Evolutionary conservation across 2,329 filamentous ascomycete genomes (phyloP).

Genomic region (Rhexocercosporidium sp.): DNA sequence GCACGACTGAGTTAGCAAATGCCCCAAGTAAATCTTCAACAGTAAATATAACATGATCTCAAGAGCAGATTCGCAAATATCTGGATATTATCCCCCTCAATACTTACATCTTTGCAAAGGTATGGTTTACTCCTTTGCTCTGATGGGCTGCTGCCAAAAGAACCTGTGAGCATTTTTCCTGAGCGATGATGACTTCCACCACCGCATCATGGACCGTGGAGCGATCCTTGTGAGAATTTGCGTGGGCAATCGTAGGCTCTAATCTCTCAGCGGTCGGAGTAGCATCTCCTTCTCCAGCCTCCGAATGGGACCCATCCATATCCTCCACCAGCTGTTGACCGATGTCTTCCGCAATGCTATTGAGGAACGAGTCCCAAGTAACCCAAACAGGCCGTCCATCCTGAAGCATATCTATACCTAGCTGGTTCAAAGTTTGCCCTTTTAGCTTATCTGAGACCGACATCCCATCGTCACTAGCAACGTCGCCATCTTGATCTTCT

Average conservation of each 20-base stretch:
- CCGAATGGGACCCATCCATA: conserved; percentile 7
- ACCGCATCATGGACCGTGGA: conserved; percentile 62
- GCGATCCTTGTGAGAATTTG: conserved; percentile 36
- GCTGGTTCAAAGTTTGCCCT: conserved; percentile 69
- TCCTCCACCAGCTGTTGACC: conserved; percentile 20
- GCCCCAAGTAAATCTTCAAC: not conserved
- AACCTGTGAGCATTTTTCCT: conserved; percentile 25
- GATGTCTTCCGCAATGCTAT: conserved; percentile 50
- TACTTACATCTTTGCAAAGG: conserved; percentile 65
- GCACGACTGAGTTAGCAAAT: not conserved
- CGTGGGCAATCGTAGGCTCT: conserved; percentile 26
- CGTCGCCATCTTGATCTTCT: conserved; percentile 48
- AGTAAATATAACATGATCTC: not conserved
- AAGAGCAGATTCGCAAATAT: not conserved
- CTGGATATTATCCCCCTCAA: not conserved
- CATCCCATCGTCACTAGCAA: conserved; percentile 47
- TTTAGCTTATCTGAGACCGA: conserved; percentile 62
- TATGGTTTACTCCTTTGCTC: conserved; percentile 42
- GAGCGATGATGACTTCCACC: conserved; percentile 70
- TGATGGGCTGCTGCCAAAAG: conserved; percentile 15
- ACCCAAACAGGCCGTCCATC: conserved; percentile 66
- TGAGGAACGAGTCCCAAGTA: conserved; percentile 63
- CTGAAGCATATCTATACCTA: conserved; percentile 76
- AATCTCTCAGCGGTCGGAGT: conserved; percentile 46
- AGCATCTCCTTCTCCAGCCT: conserved; percentile 31